Conservation (phyloP, 2,329 filamentous ascomycete species). For the Arthrobotrys sphaeroides region DNA sequence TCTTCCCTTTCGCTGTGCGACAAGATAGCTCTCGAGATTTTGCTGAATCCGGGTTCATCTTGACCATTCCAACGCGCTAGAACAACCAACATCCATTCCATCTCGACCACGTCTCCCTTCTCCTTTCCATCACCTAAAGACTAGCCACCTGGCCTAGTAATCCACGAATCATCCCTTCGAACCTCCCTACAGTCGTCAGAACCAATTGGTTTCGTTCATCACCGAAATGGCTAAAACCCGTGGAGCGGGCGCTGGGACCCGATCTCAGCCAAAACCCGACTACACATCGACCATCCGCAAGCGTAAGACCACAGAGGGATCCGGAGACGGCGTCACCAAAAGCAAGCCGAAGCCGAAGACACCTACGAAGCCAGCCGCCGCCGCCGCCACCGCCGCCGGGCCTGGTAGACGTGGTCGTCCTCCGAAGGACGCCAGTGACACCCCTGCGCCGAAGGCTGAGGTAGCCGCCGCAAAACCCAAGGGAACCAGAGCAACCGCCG, state of each 20-base stretch:
- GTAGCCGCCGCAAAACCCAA: neutral
- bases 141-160: neutral
- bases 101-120: neutral
- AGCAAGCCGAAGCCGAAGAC: constrained; percentile 42
- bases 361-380: constrained; percentile 5
- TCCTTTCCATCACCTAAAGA: neutral
- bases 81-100: neutral
- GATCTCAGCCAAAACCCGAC: constrained; percentile 37
- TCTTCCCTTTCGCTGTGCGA: neutral
- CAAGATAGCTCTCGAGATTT: constrained; percentile 4
- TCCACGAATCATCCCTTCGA: neutral
- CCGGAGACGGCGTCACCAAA: constrained; percentile 48
- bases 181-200: neutral
- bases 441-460: neutral
- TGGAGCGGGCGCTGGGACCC: constrained; percentile 20
- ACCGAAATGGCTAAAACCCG: constrained; percentile 34
- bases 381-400: neutral
- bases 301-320: constrained; percentile 48
- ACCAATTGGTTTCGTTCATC: neutral
- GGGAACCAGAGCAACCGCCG: neutral
- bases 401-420: constrained; percentile 33
- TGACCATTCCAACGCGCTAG: neutral
- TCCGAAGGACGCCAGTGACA: constrained; percentile 33
- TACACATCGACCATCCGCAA: constrained; percentile 46
- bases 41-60: neutral